phyloP scores from a whole-genome alignment of 192 early-diverging fungal genomes.

The Obelidium mucronatum region DNA sequence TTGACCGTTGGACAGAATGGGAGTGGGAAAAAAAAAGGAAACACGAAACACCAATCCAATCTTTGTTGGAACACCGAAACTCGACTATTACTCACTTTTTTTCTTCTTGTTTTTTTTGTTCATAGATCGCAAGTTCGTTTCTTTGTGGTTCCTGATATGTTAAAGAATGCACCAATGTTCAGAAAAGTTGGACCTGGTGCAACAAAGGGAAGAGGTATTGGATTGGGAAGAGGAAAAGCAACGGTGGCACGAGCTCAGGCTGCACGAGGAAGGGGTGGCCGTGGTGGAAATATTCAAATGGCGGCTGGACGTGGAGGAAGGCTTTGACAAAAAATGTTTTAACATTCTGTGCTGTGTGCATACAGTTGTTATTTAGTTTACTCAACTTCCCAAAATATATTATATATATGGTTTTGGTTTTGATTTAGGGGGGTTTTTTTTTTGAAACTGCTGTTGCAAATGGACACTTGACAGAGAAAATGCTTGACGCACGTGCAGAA shows the following conservation, averaged over 20 bases:
- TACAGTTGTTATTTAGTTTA: too few relatives aligned
- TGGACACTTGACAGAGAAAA: too few relatives aligned
- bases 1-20: conserved; percentile 85
- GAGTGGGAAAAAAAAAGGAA: neutral
- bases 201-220: conserved; percentile 82
- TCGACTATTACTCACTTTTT: too few relatives aligned
- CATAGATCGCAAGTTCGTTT: conserved; percentile 71
- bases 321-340: conserved; percentile 11
- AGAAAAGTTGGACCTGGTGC: conserved; percentile 86
- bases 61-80: neutral
- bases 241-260: conserved; percentile 84
- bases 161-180: conserved; percentile 99
- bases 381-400: too few relatives aligned
- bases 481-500: too few relatives aligned
- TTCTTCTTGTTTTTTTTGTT: too few relatives aligned
- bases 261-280: conserved; percentile 34
- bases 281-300: conserved; percentile 31
- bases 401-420: too few relatives aligned
- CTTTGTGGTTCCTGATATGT: conserved; percentile 99
- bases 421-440: too few relatives aligned
- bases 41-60: too few relatives aligned
- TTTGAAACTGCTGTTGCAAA: too few relatives aligned
- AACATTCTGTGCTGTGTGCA: too few relatives aligned
- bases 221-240: conserved; percentile 81
- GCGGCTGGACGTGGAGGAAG: conserved; percentile 37